Evolutionary conservation across 352 stramenopile species (phyloP), one percentile per base, ranked within the genome.

Genomic region (Elongisporangium undulatum): DNA sequence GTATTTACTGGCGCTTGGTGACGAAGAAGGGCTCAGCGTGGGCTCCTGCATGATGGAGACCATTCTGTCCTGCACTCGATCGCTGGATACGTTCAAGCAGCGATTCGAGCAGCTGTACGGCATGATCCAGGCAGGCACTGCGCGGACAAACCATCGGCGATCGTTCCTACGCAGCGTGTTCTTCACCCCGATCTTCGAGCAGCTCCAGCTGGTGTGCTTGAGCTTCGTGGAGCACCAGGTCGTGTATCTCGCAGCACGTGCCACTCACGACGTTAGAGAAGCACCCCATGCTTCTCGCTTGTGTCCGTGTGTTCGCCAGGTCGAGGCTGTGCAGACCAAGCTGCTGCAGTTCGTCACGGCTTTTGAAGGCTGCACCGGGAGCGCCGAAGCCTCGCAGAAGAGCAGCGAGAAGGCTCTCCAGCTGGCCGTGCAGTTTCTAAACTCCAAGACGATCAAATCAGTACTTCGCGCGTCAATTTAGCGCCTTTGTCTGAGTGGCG

Each of bases 291-390:
- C 21, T 59, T 19, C 2, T 49, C 8, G 8, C 19, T 13, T 53
- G 0, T 84, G 69, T 49, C 49, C 61, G 2, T 52, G 59, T 20
- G 58, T 56, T 5, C 38, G n/a, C 5, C 17, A 59, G 17, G 64
- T 87, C 48, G 77, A 88, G 52, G 59, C 73, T 29, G 58, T 90
- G 9, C 80, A 90, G 58, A 65, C 59, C 23, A 90, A 90, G 59
- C 67, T 87, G 10, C 53, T 88, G 54, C 77, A 85, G 58, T 88
- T 85, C 52, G 68, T 86, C 59, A 88, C 76, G 0, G 82, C 78
- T 8, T 90, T 90, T 56, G 76, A 90, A 72, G 77, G 80, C 9
- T 90, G 76, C 56, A 74, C 72, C 5, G 72, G 77, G 0, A 82
- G 68, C 51, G 56, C 57, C 12, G 64, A 74, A 34, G 62, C 65